Conservation (phyloP, 2,329 filamentous ascomycete species). For the Fusarium liriodendri region DNA sequence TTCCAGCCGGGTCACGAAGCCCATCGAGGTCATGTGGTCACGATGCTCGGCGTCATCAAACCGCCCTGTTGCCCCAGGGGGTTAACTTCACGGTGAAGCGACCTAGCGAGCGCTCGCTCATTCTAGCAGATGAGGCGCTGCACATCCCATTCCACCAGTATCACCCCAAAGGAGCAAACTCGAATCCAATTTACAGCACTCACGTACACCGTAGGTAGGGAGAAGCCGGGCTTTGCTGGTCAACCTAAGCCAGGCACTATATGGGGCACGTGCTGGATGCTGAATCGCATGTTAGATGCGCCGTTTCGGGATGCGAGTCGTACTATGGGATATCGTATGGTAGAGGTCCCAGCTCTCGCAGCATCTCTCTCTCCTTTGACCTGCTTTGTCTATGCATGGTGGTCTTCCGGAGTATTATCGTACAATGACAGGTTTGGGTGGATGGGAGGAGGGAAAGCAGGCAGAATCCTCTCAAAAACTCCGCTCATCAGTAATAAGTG, state of each 20-base stretch:
- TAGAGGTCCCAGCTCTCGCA: conserved; percentile 7
- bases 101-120: conserved; percentile 1
- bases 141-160: conserved; percentile 2
- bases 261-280: conserved; percentile 37
- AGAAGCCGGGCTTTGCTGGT: conserved; percentile 12
- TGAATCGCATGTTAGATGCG: conserved; percentile 39
- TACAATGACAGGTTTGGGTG: not conserved
- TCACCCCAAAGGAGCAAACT: conserved; percentile 8
- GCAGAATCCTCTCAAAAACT: not conserved
- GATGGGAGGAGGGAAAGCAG: not conserved
- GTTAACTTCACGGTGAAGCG: not conserved
- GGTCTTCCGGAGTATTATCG: conserved; percentile 6
- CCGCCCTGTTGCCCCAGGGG: conserved; percentile 5
- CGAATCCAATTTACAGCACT: conserved; percentile 15
- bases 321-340: conserved; percentile 31
- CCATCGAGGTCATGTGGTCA: conserved; percentile 1
- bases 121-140: conserved; percentile 13
- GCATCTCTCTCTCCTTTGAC: not conserved
- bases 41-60: conserved; percentile 9
- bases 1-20: conserved; percentile 3
- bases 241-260: conserved; percentile 17
- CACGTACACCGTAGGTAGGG: conserved; percentile 14
- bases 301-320: conserved; percentile 29
- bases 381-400: conserved; percentile 17
- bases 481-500: not conserved